phyloP scores from a whole-genome alignment of 352 stramenopile genomes.

The Aphanomyces euteiches region DNA sequence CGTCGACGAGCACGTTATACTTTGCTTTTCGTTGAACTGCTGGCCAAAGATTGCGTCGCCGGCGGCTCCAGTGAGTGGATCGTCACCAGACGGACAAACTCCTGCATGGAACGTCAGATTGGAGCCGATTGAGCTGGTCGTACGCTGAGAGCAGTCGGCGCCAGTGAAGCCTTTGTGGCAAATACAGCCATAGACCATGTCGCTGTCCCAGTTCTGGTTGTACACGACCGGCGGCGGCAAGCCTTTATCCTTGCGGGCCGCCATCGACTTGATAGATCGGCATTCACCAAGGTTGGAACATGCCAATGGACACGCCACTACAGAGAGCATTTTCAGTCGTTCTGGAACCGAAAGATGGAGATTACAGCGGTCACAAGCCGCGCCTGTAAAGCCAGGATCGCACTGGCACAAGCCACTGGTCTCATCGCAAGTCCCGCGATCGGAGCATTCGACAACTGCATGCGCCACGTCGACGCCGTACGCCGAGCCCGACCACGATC shows the following conservation, averaged over 20 bases:
- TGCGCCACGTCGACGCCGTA: constrained; percentile 56
- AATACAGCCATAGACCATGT: constrained; percentile 86
- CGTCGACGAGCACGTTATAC: constrained; percentile 57
- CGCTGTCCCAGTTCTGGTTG: constrained; percentile 71
- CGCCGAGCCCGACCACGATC: constrained; percentile 57
- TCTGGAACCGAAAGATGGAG: constrained; percentile 6
- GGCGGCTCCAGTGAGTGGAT: constrained; percentile 62
- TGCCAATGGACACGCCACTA: constrained; percentile 63
- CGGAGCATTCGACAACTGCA: constrained; percentile 53
- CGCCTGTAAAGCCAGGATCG: constrained; percentile 67
- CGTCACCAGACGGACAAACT: constrained; percentile 53
- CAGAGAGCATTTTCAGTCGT: not conserved
- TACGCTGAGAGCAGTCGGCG: constrained; percentile 82
- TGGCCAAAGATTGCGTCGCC: constrained; percentile 61
- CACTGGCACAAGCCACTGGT: constrained; percentile 64
- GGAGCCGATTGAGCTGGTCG: constrained; percentile 12
- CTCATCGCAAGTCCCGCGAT: constrained; percentile 62
- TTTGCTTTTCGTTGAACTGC: constrained; percentile 83
- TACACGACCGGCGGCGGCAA: constrained; percentile 48
- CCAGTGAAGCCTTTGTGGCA: constrained; percentile 79
- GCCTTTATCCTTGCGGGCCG: constrained; percentile 57
- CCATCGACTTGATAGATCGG: constrained; percentile 62
- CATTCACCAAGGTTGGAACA: constrained; percentile 68
- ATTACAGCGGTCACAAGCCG: constrained; percentile 73
- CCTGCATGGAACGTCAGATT: constrained; percentile 35